phyloP scores from a whole-genome alignment of 495 filamentous ascomycete species.

The Aspergillus haitiensis region DNA sequence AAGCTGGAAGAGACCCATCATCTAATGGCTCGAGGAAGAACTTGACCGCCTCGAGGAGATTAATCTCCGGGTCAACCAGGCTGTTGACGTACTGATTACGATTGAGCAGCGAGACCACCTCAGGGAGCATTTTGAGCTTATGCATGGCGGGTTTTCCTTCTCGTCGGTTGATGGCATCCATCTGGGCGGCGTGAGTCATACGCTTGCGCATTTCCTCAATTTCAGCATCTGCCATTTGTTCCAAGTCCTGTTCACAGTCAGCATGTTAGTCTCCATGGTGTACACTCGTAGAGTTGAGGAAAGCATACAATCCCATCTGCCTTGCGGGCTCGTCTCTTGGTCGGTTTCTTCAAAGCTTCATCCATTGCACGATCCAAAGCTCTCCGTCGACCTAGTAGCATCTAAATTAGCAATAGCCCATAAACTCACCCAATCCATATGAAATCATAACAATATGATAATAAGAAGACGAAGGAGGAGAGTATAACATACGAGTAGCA shows the following conservation, averaged over 20 bases:
- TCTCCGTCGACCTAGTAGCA: slow-evolving; percentile 59
- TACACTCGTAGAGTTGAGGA: neutral
- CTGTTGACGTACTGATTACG: slow-evolving; percentile 77
- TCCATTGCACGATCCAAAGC: slow-evolving; percentile 86
- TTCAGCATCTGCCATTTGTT: slow-evolving; percentile 82
- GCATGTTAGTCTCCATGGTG: slow-evolving; percentile 19
- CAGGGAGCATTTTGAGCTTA: slow-evolving; percentile 92
- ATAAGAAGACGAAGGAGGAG: neutral
- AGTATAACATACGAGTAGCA: slow-evolving; percentile 48
- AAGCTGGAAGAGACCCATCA: slow-evolving; percentile 88
- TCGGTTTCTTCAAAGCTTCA: slow-evolving; percentile 78
- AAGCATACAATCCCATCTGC: slow-evolving; percentile 82
- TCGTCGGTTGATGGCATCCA: slow-evolving; percentile 77
- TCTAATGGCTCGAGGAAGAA: slow-evolving; percentile 97
- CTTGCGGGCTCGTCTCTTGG: slow-evolving; percentile 71
- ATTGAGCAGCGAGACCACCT: slow-evolving; percentile 84
- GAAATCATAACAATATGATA: neutral
- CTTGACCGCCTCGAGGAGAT: slow-evolving; percentile 88
- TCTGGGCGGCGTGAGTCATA: slow-evolving; percentile 89
- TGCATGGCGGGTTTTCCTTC: slow-evolving; percentile 78
- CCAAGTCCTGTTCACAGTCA: slow-evolving; percentile 64
- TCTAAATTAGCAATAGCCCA: slow-evolving; percentile 4
- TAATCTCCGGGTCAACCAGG: slow-evolving; percentile 90
- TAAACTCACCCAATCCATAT: neutral
- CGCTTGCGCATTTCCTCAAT: slow-evolving; percentile 83